Evolutionary conservation across 352 stramenopile genomes (phyloP), one percentile per base, ranked within the genome.

Genomic region (Globisporangium middletonii): DNA sequence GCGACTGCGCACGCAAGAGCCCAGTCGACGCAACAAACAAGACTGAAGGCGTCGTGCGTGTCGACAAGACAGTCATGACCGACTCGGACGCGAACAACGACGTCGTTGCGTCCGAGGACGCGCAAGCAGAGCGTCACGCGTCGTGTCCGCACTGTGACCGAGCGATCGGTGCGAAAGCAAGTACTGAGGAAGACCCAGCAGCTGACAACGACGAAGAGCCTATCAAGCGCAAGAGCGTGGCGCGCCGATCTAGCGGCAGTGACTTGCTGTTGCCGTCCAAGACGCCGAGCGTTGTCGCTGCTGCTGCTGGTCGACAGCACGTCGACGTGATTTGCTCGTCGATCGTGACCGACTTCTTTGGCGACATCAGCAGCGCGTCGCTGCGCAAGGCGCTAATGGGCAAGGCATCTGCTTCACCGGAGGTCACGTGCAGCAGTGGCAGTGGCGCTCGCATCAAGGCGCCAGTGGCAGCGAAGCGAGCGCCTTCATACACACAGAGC

Each of bases 251-350:
- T 3, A 7, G 15, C 11, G 13, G 7, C 42, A 6, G 27, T 58
- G 28, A 13, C 19, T 15, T 2, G 1, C 3, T 23, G n/a, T 2
- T 44, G 9, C 6, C 27, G 3, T n/a, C n/a, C 8, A 47, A 49
- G 28, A 43, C 26, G 37, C 35, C 35, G 9, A n/a, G 33, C 7
- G 8, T 18, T 37, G 5, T 5, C 2, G 30, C n/a, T 8, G 5
- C 11, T 4, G 30, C n/a, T 8, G 50, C 33, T 12, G 48, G 37
- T 18, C 57, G 50, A 45, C 60, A 63, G n/a, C 60, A 74, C 43
- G 53, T 73, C 30, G 71, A 83, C 30, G 67, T 70, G 15, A 65
- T 83, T 28, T 83, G 69, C 50, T 68, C 68, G n/a, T 76, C 69
- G 1, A 62, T 83, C 35, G 62, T 83, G 2, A 59, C 67, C 16